Base-by-base conservation (phyloP, 2,329 filamentous ascomycete genomes). In the Golovinomyces cichoracearum region DNA sequence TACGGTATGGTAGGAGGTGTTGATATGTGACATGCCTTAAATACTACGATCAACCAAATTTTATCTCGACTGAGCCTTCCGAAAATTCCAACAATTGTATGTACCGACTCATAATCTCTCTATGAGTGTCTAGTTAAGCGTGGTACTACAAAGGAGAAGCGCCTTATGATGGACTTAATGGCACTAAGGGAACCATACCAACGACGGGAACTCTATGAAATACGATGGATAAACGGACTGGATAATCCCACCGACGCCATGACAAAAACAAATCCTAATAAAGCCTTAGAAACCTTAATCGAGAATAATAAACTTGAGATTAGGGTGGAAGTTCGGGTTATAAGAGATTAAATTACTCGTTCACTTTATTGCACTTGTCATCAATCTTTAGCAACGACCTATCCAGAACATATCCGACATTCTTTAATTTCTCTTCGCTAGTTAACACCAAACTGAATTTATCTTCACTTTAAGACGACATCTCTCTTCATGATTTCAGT, bases 1-100 rank as follows among this genome's bases (percentile, higher is more conserved):
- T 55, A 52, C 21, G 45, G 35, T 0, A 53, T 55, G 42, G 49
- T 53, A 19, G 23, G 0, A 17, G 50, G 51, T 13, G 42, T 53
- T 10, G 49, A 55, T 44, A 51, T 54, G 23, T 40, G n/a, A 6
- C 42, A 50, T 37, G 27, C 38, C 4, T 47, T 55, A 12, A 31
- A 12, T 19, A 38, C 35, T n/a, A 54, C 46, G 1, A 12, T 52
- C n/a, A 27, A 40, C 3, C 31, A 47, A 33, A 52, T 54, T 27
- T 48, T 21, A 1, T 13, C 25, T 3, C 31, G 47, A 35, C 22
- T 47, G 1, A 21, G 10, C 13, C 21, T 26, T 29, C 9, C 6
- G 7, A 5, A 15, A n/a, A 38, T 38, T n/a, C 35, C 35, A 7
- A n/a, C 6, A 9, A n/a, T 38, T n/a, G 35, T 38, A 7, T 38